Evolutionary conservation across 192 early-diverging fungal genomes (phyloP), one percentile per base, ranked within the genome.

Genomic region (Podila minutissima): DNA sequence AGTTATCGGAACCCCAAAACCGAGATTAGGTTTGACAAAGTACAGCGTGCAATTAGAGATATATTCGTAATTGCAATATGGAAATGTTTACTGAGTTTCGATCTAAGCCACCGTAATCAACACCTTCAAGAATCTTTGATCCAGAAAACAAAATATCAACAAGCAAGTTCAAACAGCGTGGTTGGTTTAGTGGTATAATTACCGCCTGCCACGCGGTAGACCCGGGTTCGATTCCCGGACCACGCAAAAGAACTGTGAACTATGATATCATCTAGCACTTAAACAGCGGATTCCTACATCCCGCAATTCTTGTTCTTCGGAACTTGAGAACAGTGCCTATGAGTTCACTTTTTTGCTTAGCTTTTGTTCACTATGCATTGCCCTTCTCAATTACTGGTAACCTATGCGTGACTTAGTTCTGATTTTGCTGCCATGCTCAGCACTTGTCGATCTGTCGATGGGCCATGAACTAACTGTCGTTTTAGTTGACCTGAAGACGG

Each of bases 221-320:
- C 89, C 89, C 89, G 90, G 88, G 90, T 90, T 91, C 89, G 90
- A 91, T 91, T 91, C 89, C 86, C 89, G 89, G 89, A 81, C 86
- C 72, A 74, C 85, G 88, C 88, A 89, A 53, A 53, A 1, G 51
- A 53, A 22, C 51, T 22, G 22, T 53, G 51, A 53, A 19, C 22
- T 53, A 53, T 22, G 22, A 53, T 53, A 24, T 41, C 11, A 41
- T 41, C 38, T 12, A 53, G 51, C 51, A 15, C 51, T 6, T 53
- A 53, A 53, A 53, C 51, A 53, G 51, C 22, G 20, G 22, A 53
- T 22, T 53, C 51, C 51, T 53, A 53, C 51, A 53, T 53, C 51
- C 20, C 17, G 22, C 51, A 24, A 19, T 53, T 53, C 51, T 22
- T 19, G 51, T 53, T 15, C 22, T 53, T 41, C 38, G 6, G 51